A percentile compares a stretch with the other conserved stretches of the same genome.
phyloP scores from a whole-genome alignment of 73 alveolate species.

The Blepharisma japonicum region DNA sequence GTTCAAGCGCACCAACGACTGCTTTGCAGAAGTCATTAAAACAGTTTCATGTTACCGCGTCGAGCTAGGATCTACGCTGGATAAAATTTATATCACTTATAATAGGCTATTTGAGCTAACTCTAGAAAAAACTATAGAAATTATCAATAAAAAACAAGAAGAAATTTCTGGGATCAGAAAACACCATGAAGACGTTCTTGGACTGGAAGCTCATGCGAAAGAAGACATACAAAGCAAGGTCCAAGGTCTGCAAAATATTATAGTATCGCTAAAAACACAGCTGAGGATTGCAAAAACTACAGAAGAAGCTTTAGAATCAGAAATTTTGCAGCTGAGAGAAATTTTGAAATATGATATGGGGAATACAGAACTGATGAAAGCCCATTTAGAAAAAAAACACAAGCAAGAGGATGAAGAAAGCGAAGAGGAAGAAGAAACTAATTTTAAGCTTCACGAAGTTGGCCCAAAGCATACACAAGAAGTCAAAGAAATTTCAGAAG shows the following conservation, averaged over 20 bases:
- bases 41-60: constrained; percentile 54
- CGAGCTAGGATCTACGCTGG: constrained; percentile 45
- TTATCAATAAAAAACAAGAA: constrained; percentile 28
- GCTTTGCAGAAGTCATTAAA: constrained; percentile 41
- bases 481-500: constrained; percentile 33
- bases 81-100: constrained; percentile 34
- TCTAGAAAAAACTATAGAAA: constrained; percentile 45
- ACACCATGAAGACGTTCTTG: constrained; percentile 36
- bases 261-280: constrained; percentile 4
- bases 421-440: constrained; percentile 37
- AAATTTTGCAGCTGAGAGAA: constrained; percentile 41
- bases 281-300: constrained; percentile 30
- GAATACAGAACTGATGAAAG: constrained; percentile 42
- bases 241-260: neutral
- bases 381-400: constrained; percentile 30
- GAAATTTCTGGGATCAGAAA: constrained; percentile 36
- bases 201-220: constrained; percentile 35
- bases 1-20: constrained; percentile 40
- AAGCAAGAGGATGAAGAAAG: constrained; percentile 38
- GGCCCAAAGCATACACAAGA: neutral
- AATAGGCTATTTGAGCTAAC: constrained; percentile 42
- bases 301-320: constrained; percentile 45
- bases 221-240: constrained; percentile 28
- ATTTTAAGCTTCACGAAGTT: too few species aligned
- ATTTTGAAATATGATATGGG: constrained; percentile 43